Conservation (phyloP, 768 basidiomycete species). For the Naematelia encephala region DNA sequence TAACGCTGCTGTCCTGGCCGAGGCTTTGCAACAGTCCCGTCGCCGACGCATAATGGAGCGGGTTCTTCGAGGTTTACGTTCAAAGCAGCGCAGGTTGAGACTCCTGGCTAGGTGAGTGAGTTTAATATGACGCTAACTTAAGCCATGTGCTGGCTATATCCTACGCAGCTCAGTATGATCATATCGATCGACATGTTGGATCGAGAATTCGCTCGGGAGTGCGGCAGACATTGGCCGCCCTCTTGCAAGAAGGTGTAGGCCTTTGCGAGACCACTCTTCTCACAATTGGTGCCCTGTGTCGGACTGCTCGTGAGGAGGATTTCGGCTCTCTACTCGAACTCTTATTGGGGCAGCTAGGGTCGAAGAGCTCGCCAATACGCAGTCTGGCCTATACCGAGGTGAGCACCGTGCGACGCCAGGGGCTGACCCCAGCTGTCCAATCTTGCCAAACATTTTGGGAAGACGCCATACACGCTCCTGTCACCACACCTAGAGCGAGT, state of each 20-base stretch:
- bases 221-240: neutral
- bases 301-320: conserved; percentile 16
- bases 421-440: conserved; percentile 30
- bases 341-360: conserved; percentile 35
- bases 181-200: neutral
- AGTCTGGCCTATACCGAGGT: conserved; percentile 42
- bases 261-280: conserved; percentile 27
- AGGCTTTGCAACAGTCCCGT: conserved; percentile 5
- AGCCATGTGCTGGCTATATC: neutral
- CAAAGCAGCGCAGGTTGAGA: neutral
- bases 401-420: conserved; percentile 5
- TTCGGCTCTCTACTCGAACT: conserved; percentile 28
- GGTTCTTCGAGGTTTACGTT: conserved; percentile 2
- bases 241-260: conserved; percentile 1
- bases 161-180: neutral
- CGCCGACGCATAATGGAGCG: conserved; percentile 10
- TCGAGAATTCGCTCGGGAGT: neutral
- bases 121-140: neutral
- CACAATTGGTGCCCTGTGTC: conserved; percentile 28
- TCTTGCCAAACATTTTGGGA: conserved; percentile 27
- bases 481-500: conserved; percentile 38
- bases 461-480: conserved; percentile 40
- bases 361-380: conserved; percentile 23
- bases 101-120: conserved; percentile 12
- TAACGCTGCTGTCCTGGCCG: neutral